phyloP scores from a whole-genome alignment of 2,329 filamentous ascomycete species.

The Helicocarpus griseus region DNA sequence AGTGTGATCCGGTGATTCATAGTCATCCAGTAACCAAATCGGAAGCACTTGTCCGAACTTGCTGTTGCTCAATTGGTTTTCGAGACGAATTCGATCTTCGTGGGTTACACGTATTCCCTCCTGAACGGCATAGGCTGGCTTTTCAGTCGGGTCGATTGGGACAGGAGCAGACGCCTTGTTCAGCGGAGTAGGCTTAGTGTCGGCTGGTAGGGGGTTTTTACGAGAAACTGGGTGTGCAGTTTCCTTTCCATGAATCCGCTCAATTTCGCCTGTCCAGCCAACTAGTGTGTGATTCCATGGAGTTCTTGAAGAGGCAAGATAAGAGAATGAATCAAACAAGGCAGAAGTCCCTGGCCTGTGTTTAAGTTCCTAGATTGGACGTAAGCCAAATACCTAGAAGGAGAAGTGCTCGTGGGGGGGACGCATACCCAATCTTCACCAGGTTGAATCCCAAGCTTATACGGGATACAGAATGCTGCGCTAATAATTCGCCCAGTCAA shows the following conservation, averaged over 20 bases:
- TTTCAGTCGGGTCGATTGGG: slow-evolving; percentile 46
- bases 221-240: slow-evolving; percentile 8
- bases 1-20: slow-evolving; percentile 57
- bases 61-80: slow-evolving; percentile 62
- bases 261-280: slow-evolving; percentile 88
- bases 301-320: slow-evolving; percentile 72
- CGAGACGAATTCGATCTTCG: slow-evolving; percentile 62
- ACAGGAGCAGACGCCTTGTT: slow-evolving; percentile 73
- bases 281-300: slow-evolving; percentile 89
- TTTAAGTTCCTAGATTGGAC: slow-evolving; percentile 53
- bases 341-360: slow-evolving; percentile 79
- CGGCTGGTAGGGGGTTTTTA: slow-evolving; percentile 11
- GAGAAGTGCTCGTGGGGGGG: background rate
- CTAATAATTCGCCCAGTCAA: slow-evolving; percentile 56
- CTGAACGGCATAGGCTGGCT: slow-evolving; percentile 46
- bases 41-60: slow-evolving; percentile 71
- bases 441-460: slow-evolving; percentile 45
- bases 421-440: slow-evolving; percentile 47
- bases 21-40: slow-evolving; percentile 78
- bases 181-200: slow-evolving; percentile 35
- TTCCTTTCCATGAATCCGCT: slow-evolving; percentile 27
- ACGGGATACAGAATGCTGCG: slow-evolving; percentile 54
- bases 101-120: slow-evolving; percentile 63
- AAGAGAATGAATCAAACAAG: slow-evolving; percentile 80
- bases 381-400: slow-evolving; percentile 3